Percentiles rank a stretch among this genome's conserved stretches.
phyloP scores from a whole-genome alignment of 495 filamentous ascomycete species.

The Lepidopterella palustris region DNA sequence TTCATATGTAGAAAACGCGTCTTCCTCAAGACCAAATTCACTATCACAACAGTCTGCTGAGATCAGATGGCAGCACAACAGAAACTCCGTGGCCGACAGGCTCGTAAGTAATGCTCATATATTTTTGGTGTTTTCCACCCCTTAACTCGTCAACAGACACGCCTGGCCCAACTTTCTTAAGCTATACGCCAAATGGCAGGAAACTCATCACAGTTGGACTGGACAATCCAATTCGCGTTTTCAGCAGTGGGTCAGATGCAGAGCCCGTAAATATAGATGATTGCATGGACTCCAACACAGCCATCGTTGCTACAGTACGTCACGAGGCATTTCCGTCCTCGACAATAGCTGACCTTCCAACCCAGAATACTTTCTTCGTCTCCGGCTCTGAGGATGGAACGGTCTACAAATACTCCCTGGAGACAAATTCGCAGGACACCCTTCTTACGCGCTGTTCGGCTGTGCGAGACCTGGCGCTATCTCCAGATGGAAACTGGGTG shows the following conservation, averaged over 20 bases:
- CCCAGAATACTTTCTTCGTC: constrained; percentile 75
- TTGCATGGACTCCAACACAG: constrained; percentile 70
- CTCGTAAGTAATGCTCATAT: constrained; percentile 36
- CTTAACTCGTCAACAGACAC: constrained; percentile 46
- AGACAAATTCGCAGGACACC: constrained; percentile 66
- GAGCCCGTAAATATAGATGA: constrained; percentile 89
- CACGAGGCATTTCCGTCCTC: background rate
- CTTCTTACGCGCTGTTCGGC: constrained; percentile 77
- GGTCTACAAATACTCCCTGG: constrained; percentile 76
- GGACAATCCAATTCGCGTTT: constrained; percentile 85
- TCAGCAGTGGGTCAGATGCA: constrained; percentile 80
- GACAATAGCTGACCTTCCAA: background rate
- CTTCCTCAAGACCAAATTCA: constrained; percentile 2
- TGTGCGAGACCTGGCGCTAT: constrained; percentile 77
- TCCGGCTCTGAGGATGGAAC: constrained; percentile 88
- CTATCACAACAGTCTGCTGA: constrained; percentile 1
- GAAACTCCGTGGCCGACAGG: constrained; percentile 41
- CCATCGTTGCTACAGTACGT: constrained; percentile 63
- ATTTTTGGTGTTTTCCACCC: background rate
- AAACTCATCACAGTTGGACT: constrained; percentile 77
- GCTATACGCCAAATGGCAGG: constrained; percentile 64
- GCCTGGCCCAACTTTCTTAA: constrained; percentile 57
- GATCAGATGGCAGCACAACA: constrained; percentile 20
- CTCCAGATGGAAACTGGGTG: constrained; percentile 76
- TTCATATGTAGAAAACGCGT: background rate